Evolutionary conservation across 2,329 filamentous ascomycete genomes (phyloP).

Genomic region (Pyricularia sp.): DNA sequence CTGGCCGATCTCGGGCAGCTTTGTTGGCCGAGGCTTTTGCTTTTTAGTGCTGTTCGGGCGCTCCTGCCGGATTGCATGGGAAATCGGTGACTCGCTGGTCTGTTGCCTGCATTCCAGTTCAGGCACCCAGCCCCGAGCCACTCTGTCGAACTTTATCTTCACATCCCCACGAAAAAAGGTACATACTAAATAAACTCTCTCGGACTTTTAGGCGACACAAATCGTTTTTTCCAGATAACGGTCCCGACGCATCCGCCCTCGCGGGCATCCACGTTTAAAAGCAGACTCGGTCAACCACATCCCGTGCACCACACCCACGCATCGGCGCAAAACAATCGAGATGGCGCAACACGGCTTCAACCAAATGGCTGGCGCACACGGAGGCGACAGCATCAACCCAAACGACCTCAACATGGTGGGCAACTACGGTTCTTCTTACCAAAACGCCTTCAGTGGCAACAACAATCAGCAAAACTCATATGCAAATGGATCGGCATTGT

Average conservation of each 20-base stretch:
- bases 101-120: background rate
- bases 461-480: slow-evolving; percentile 60
- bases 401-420: slow-evolving; percentile 68
- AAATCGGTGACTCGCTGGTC: background rate
- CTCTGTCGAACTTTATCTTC: background rate
- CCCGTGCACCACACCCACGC: background rate
- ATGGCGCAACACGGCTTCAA: slow-evolving; percentile 50
- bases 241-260: slow-evolving; percentile 1
- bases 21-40: background rate
- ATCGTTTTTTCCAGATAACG: background rate
- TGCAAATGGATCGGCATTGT: slow-evolving; percentile 66
- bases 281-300: background rate
- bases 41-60: background rate
- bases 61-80: background rate
- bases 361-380: slow-evolving; percentile 45
- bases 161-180: background rate
- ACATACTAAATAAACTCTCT: background rate
- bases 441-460: slow-evolving; percentile 47
- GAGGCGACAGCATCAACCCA: slow-evolving; percentile 63
- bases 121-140: background rate
- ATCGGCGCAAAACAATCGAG: slow-evolving; percentile 1
- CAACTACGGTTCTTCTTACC: slow-evolving; percentile 51
- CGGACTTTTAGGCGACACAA: background rate
- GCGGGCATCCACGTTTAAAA: background rate
- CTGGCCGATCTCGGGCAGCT: background rate